phyloP scores from a whole-genome alignment of 805 yeast genomes.

The Sugiyamaella qingdaonensis region DNA sequence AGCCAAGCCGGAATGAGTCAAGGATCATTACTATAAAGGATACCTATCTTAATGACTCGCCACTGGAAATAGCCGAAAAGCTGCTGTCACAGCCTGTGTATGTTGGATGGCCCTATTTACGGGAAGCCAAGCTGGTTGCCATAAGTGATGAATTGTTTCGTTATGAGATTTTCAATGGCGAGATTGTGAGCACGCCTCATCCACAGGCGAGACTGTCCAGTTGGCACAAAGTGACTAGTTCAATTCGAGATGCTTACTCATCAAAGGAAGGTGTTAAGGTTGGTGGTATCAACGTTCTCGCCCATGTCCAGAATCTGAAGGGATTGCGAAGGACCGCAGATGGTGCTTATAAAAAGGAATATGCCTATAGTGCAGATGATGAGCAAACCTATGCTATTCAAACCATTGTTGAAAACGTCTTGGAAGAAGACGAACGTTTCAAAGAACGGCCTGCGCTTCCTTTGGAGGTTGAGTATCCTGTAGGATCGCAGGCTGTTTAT shows the following conservation, averaged over 20 bases:
- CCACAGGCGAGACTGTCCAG: constrained; percentile 43
- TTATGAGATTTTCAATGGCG: constrained; percentile 35
- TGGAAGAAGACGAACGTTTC: constrained; percentile 69
- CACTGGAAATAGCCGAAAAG: constrained; percentile 62
- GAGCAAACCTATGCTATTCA: constrained; percentile 70
- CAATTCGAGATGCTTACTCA: constrained; percentile 42
- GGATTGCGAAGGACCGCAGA: constrained; percentile 65
- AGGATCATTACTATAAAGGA: constrained; percentile 63
- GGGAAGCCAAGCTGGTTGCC: constrained; percentile 68
- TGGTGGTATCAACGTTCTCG: constrained; percentile 52
- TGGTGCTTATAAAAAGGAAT: constrained; percentile 81
- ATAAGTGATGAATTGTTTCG: constrained; percentile 52
- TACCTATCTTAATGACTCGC: constrained; percentile 35
- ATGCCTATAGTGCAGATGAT: constrained; percentile 37
- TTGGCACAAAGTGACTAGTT: constrained; percentile 41
- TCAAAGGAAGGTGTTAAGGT: constrained; percentile 54
- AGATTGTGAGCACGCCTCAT: constrained; percentile 33
- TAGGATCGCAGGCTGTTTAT: constrained; percentile 65
- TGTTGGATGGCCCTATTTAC: constrained; percentile 85
- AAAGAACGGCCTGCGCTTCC: constrained; percentile 70
- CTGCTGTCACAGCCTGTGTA: constrained; percentile 61
- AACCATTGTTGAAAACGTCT: constrained; percentile 68
- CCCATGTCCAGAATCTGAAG: constrained; percentile 67
- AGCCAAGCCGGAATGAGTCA: constrained; percentile 79
- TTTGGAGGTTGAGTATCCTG: constrained; percentile 76